These are phyloP conservation scores for Neonectria ditissima DNA, from an alignment of 2,329 filamentous ascomycete genomes.

Conservation along the genomic window DNA sequence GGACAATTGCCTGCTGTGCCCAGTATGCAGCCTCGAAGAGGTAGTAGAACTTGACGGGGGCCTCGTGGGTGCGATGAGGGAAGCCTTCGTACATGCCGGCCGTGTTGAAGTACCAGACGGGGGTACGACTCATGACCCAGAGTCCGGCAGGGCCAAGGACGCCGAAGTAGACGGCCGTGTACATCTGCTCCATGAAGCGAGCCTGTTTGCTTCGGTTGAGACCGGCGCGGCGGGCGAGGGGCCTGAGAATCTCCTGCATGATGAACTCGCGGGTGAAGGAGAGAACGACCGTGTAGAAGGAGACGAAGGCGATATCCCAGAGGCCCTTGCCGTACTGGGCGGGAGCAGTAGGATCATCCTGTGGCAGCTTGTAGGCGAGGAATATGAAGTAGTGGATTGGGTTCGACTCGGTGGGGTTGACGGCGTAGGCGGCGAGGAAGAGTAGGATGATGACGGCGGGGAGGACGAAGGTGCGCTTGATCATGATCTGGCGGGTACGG, in stretches of 20 bases:
- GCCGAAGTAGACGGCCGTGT: conserved; percentile 91
- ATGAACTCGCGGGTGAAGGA: conserved; percentile 95
- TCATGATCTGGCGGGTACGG: conserved; percentile 64
- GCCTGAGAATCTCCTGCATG: conserved; percentile 90
- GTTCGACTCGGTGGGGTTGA: conserved; percentile 83
- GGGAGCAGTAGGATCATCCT: conserved; percentile 55
- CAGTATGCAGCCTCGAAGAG: conserved; percentile 95
- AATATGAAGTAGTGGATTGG: conserved; percentile 86
- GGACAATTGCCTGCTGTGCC: conserved; percentile 92
- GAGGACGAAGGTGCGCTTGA: conserved; percentile 71
- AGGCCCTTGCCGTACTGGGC: conserved; percentile 88
- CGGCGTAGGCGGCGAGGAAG: conserved; percentile 75
- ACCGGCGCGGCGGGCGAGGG: conserved; percentile 76
- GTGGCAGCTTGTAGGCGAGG: conserved; percentile 83
- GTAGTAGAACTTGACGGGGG: conserved; percentile 93
- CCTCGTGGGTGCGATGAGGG: conserved; percentile 85
- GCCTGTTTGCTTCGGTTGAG: conserved; percentile 84
- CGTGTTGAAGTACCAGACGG: conserved; percentile 97
- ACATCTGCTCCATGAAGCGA: conserved; percentile 96
- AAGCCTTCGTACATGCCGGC: conserved; percentile 89
- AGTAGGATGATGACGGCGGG: conserved; percentile 76
- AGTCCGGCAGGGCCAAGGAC: conserved; percentile 85
- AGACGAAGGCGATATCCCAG: conserved; percentile 87
- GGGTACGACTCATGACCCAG: conserved; percentile 91
- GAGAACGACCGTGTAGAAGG: conserved; percentile 89